Evolutionary conservation across 1,284 basidiomycete species (phyloP), one percentile per base, ranked within the genome.

Genomic region (Melanopsichium pennsylvanicum): DNA sequence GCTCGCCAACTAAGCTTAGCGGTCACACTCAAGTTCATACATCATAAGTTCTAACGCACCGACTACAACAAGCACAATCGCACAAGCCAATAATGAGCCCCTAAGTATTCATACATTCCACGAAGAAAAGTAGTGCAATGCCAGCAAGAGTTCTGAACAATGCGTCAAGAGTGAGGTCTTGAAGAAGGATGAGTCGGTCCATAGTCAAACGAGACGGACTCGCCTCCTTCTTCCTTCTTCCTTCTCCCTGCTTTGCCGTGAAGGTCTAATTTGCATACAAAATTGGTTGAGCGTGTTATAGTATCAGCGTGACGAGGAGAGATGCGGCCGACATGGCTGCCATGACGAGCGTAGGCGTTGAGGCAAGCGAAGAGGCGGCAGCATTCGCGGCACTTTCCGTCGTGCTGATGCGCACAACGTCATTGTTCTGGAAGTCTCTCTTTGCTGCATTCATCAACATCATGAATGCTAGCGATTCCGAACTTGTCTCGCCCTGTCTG

Each of bases 401-500:
- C 5, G 52, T 47, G 7, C 36, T 52, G 58, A 68, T 58, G 13
- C 47, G 32, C 8, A 68, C 58, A 4, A 62, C 59, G n/a, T 62
- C 54, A 3, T 36, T 45, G 36, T 62, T 68, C 47, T 46, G 49
- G 38, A 72, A 72, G 41, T 80, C 77, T 22, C 78, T 54, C 38
- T 75, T 63, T 2, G 78, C 78, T 1, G 76, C 70, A 13, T 50
- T 49, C 50, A 79, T 68, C 22, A 80, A 47, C 51, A 78, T 56
- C 38, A 74, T 25, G 45, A 79, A 79, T 5, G 76, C 57, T 6
- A 80, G 61, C 22, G 52, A 56, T 50, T 80, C 78, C 6, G 74
- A 51, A 5, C 70, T 74, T 4, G 71, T 76, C 11, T 67, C 50
- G 3, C 67, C 71, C 19, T 61, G 55, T 10, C 36, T 34, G n/a